Percentiles rank a stretch among this genome's conserved stretches.
phyloP scores from a whole-genome alignment of 176 grass and related monocot genomes.

The Melocanna baccifera region DNA sequence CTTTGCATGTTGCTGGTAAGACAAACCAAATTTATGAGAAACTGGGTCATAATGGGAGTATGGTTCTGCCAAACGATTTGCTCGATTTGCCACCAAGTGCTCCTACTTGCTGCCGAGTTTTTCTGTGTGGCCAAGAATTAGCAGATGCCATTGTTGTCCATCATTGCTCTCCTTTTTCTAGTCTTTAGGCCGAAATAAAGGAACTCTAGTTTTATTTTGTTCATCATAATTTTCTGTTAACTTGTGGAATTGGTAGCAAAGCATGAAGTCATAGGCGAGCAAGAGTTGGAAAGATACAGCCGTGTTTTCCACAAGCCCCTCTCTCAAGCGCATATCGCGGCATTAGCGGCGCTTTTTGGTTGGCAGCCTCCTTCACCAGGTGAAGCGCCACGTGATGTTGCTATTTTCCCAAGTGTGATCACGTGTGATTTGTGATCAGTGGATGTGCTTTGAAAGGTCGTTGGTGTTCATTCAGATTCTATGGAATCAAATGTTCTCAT shows the following conservation, averaged over 20 bases:
- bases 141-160: constrained; percentile 47
- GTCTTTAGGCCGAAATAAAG: neutral
- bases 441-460: too few relatives aligned
- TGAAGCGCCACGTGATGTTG: too few relatives aligned
- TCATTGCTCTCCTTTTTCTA: neutral
- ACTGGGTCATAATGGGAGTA: constrained; percentile 74
- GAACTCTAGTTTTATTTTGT: neutral
- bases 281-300: too few relatives aligned
- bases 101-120: constrained; percentile 65
- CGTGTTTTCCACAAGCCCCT: too few relatives aligned
- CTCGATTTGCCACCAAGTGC: constrained; percentile 62
- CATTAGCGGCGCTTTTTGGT: too few relatives aligned
- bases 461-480: too few relatives aligned
- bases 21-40: constrained; percentile 70
- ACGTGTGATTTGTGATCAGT: too few relatives aligned
- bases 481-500: too few relatives aligned
- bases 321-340: too few relatives aligned
- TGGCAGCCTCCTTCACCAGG: too few relatives aligned
- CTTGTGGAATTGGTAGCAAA: neutral
- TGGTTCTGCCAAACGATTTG: constrained; percentile 56
- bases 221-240: neutral
- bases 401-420: too few relatives aligned
- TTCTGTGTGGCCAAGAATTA: constrained; percentile 65
- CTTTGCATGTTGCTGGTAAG: constrained; percentile 71
- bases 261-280: too few relatives aligned